Evolutionary conservation across 148 eudicot species (phyloP), one percentile per base, ranked within the genome.

Genomic region (Vaccinium myrtillus): DNA sequence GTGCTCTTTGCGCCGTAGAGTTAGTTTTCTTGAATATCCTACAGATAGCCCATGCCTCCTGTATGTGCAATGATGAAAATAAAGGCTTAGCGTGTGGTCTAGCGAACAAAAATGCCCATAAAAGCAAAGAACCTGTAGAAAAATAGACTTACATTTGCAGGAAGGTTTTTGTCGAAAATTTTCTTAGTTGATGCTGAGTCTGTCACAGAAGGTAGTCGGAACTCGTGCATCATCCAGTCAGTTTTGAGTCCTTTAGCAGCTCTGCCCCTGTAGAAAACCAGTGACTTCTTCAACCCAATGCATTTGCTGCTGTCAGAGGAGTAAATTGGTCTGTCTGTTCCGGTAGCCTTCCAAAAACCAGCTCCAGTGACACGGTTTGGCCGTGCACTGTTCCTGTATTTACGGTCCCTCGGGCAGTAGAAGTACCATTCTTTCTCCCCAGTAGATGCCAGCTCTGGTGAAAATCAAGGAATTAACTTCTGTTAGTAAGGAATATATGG

Each of bases 201-300:
- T 0, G 82, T 70, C 50, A 87, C 80, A 49, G 96, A 90, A 87
- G 98, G 98, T 13, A 94, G 87, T 39, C 96, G 93, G 80, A 93
- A 96, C 93, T 96, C 98, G 13, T 96, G 98, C 98, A 96, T 96
- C 98, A 96, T 96, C 98, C 98, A 96, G 81, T 94, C 98, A 43
- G 98, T 96, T 78, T 96, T 96, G 73, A 85, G 85, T 16, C 98
- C 98, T 88, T 92, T 94, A 12, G 98, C 94, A 46, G 98, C 98
- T 87, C 96, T 87, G 18, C 98, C 98, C 88, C 89, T 90, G 91
- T 96, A 96, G 89, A 94, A 96, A 77, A 96, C 98, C 43, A 96
- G 91, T 1, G 98, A 96, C 65, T 96, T 96, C 91, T 96, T 96
- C 87, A 96, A 85, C 14, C 98, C 98, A 3, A 96, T 96, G 89